Conservation (phyloP, 2,329 filamentous ascomycete species). For the Aspergillus japonicus region DNA sequence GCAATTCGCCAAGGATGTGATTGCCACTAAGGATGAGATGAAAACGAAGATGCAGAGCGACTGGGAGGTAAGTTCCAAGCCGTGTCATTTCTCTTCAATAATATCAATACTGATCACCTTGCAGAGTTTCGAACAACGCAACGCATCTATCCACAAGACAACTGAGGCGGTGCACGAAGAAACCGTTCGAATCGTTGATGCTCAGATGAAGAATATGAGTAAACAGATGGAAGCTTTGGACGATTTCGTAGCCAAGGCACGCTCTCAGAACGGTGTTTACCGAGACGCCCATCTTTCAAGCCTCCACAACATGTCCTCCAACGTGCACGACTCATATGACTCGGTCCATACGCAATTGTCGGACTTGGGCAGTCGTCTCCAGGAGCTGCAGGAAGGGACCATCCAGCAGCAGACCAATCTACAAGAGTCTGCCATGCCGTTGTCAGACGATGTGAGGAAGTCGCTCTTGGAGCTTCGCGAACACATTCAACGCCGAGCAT, state of each 20-base stretch:
- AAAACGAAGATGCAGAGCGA: constrained; percentile 83
- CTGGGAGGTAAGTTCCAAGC: constrained; percentile 64
- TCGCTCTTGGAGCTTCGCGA: constrained; percentile 71
- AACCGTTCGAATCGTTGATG: constrained; percentile 84
- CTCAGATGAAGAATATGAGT: constrained; percentile 82
- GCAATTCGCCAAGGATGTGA: constrained; percentile 67
- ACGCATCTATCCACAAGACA: constrained; percentile 76
- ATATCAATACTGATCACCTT: background rate
- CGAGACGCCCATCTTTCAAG: constrained; percentile 68
- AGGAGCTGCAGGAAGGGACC: constrained; percentile 68
- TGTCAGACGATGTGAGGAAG: constrained; percentile 60
- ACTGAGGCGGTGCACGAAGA: constrained; percentile 87
- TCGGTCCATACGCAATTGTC: constrained; percentile 70
- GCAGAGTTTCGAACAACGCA: constrained; percentile 72
- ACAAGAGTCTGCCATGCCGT: constrained; percentile 59
- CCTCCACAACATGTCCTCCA: constrained; percentile 63
- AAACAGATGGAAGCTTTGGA: constrained; percentile 88
- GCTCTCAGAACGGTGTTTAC: constrained; percentile 75
- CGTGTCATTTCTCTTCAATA: background rate
- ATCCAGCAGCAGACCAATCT: constrained; percentile 59
- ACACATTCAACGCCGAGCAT: constrained; percentile 61
- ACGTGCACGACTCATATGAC: constrained; percentile 70
- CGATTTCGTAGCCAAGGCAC: constrained; percentile 81
- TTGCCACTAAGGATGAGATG: constrained; percentile 71
- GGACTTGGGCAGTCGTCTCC: constrained; percentile 65